Percentiles rank a stretch among this genome's conserved stretches.
Evolutionary conservation across 768 basidiomycete species (phyloP).

Genomic region (Gelatoporia subvermispora): DNA sequence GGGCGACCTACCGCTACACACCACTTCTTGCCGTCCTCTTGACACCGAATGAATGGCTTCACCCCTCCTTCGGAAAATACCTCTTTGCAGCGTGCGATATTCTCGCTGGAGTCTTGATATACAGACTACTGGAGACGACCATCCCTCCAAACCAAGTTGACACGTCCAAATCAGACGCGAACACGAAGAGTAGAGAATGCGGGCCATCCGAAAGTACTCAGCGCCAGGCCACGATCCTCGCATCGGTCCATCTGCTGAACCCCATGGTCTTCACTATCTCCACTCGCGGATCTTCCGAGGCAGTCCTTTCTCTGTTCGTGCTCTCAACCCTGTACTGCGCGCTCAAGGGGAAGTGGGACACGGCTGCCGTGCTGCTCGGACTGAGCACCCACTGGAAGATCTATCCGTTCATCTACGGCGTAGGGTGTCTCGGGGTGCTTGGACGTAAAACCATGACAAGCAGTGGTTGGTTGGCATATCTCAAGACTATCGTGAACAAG

Average conservation of each 20-base stretch:
- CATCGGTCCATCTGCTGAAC: constrained; percentile 79
- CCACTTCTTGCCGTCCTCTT: constrained; percentile 84
- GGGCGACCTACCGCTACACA: constrained; percentile 95
- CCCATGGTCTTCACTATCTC: constrained; percentile 95
- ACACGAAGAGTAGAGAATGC: background rate
- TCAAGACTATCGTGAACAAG: constrained; percentile 40
- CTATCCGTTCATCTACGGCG: constrained; percentile 88
- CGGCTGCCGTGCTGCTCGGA: constrained; percentile 71
- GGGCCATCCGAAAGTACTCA: background rate
- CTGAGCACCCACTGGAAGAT: constrained; percentile 95
- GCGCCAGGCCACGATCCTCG: constrained; percentile 49
- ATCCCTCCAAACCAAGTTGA: constrained; percentile 33
- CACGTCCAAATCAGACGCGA: background rate
- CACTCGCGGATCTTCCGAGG: constrained; percentile 94
- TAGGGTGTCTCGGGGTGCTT: constrained; percentile 64
- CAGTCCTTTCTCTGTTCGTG: constrained; percentile 76
- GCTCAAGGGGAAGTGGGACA: constrained; percentile 52
- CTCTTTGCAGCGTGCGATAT: constrained; percentile 84
- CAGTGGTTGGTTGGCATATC: constrained; percentile 22
- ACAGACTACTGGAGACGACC: constrained; percentile 49
- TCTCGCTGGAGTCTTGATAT: constrained; percentile 69
- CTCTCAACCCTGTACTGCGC: constrained; percentile 62
- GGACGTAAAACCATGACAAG: constrained; percentile 18
- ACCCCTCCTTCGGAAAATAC: constrained; percentile 87
- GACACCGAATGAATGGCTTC: constrained; percentile 74